These are phyloP conservation scores for Phlebopus sp. DNA, from an alignment of 1,284 basidiomycete species.

Conservation along the genomic window DNA sequence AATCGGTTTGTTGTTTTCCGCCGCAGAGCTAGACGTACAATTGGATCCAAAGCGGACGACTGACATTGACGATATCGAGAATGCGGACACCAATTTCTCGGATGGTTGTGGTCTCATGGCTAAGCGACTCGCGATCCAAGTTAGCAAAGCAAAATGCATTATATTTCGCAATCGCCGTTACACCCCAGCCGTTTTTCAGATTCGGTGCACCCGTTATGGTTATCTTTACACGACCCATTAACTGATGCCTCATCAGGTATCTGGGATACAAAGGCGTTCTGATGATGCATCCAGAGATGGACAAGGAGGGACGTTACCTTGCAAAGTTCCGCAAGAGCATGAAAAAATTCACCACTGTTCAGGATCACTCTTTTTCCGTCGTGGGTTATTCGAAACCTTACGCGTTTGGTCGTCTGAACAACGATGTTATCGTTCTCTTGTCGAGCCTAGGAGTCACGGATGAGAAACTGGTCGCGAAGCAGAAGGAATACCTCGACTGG, in stretches of 20 bases:
- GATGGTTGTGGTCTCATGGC: conserved; percentile 68
- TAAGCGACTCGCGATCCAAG: conserved; percentile 44
- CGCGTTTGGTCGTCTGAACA: conserved; percentile 61
- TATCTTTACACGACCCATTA: neutral
- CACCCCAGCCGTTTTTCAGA: conserved; percentile 60
- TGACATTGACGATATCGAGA: conserved; percentile 59
- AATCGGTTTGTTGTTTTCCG: conserved; percentile 63
- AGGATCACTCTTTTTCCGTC: conserved; percentile 59
- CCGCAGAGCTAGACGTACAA: conserved; percentile 54
- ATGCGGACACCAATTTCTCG: conserved; percentile 57
- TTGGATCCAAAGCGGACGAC: conserved; percentile 46
- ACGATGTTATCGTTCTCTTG: conserved; percentile 63
- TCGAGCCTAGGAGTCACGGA: conserved; percentile 58
- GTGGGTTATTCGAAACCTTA: conserved; percentile 62
- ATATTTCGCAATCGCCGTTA: conserved; percentile 53
- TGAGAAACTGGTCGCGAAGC: conserved; percentile 52
- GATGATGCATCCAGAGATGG: conserved; percentile 58
- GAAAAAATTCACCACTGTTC: conserved; percentile 59
- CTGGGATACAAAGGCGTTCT: conserved; percentile 64
- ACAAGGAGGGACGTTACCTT: conserved; percentile 41
- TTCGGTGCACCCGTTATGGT: conserved; percentile 39
- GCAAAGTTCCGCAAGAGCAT: conserved; percentile 63
- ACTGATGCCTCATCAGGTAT: conserved; percentile 38
- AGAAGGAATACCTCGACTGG: conserved; percentile 57
- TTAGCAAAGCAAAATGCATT: conserved; percentile 52